Percentiles rank a stretch among this genome's conserved stretches.
Conservation (phyloP, 75 land plant species). For the Pseudotsuga menziesii region DNA sequence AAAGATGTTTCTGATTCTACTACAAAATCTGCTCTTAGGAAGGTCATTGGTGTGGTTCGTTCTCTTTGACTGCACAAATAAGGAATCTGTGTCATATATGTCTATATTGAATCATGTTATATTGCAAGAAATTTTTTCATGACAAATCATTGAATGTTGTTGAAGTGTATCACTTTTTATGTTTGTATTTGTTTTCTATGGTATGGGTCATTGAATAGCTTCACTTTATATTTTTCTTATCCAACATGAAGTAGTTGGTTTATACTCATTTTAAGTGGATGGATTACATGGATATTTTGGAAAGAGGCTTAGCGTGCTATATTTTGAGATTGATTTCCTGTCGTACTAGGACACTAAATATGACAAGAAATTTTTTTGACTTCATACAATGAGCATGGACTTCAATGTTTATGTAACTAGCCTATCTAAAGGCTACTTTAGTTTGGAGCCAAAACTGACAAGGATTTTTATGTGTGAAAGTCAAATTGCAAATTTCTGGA, state of each 20-base stretch:
- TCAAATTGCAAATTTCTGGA: slow-evolving; percentile 71
- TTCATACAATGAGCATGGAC: slow-evolving; percentile 67
- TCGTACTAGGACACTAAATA: slow-evolving; percentile 46
- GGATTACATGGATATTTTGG: no score
- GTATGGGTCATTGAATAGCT: background rate
- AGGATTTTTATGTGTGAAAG: slow-evolving; percentile 73
- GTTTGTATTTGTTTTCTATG: background rate
- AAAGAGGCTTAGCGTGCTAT: slow-evolving; percentile 56
- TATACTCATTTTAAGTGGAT: no score
- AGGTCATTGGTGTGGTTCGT: slow-evolving; percentile 11
- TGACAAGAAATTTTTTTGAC: slow-evolving; percentile 53
- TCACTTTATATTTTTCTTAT: no score
- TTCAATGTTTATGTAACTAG: slow-evolving; percentile 48
- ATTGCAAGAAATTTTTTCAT: background rate
- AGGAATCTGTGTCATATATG: background rate
- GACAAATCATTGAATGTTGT: background rate
- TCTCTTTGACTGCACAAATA: background rate
- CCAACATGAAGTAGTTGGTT: no score
- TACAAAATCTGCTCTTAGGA: slow-evolving; percentile 58
- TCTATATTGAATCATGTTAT: background rate
- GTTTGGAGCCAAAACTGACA: slow-evolving; percentile 59
- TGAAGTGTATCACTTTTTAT: background rate
- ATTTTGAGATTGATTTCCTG: slow-evolving; percentile 47
- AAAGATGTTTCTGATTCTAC: slow-evolving; percentile 35
- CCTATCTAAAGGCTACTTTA: slow-evolving; percentile 62